Evolutionary conservation across 2,329 filamentous ascomycete genomes (phyloP), one percentile per base, ranked within the genome.

Genomic region (Xylaria hypoxylon): DNA sequence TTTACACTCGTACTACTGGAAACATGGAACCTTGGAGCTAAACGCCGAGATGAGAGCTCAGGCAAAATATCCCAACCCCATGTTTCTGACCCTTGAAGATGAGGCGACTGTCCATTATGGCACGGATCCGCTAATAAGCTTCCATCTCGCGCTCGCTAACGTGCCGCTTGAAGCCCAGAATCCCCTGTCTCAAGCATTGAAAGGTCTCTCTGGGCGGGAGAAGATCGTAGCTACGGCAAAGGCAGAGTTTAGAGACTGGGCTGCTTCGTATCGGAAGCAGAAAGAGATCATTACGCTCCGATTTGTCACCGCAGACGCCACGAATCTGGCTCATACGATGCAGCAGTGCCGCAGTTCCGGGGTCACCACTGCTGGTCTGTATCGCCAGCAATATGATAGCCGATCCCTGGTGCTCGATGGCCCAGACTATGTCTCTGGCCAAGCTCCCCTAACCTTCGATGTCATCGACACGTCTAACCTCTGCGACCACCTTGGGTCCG

Each of bases 401-500:
- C n/a, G n/a, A n/a, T n/a, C n/a, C 19, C 35, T 3, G 71, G 74
- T 0, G 50, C 58, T n/a, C 45, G 13, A n/a, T n/a, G n/a, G n/a
- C n/a, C n/a, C n/a, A n/a, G n/a, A n/a, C n/a, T n/a, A n/a, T n/a
- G n/a, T n/a, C n/a, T n/a, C n/a, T n/a, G n/a, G n/a, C n/a, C n/a
- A n/a, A 56, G 63, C 79, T 1, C 83, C 84, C 1, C 72, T 72
- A 1, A 28, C 65, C 1, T 90, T 89, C 68, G 82, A 89, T 70
- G 78, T 85, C 3, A 85, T 90, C 56, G 86, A 90, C 67, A 87
- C 86, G 0, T 86, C 74, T 51, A 83, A 82, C 50, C 75, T 86
- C 4, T 74, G 77, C 7, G 82, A 85, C 66, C 77, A 82, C 51
- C 26, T 83, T 5, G 84, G 83, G 24, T 65, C 73, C 7, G 61